phyloP scores from a whole-genome alignment of 2,329 filamentous ascomycete genomes.

The Neopestalotiopsis sp. region DNA sequence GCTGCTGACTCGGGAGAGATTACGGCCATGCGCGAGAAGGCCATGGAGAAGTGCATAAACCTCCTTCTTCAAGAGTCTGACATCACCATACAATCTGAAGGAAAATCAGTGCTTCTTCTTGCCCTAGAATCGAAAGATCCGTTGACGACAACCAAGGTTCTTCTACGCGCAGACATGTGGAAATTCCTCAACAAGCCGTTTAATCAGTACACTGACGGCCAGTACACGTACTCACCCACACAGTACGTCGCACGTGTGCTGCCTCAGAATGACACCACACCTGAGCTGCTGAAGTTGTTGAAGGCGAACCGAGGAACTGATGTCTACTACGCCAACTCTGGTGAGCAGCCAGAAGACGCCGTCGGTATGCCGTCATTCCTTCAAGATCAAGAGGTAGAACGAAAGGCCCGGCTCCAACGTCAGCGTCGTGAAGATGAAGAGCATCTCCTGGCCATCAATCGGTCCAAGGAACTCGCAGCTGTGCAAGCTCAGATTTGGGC shows the following conservation, averaged over 20 bases:
- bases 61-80: conserved; percentile 64
- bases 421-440: conserved; percentile 53
- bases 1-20: conserved; percentile 53
- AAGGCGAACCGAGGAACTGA: conserved; percentile 57
- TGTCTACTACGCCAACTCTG: conserved; percentile 58
- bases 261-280: conserved; percentile 41
- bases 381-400: conserved; percentile 53
- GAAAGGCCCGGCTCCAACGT: conserved; percentile 51
- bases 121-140: conserved; percentile 64
- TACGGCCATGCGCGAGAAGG: conserved; percentile 52
- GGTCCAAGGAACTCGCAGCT: conserved; percentile 55
- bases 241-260: conserved; percentile 62
- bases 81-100: conserved; percentile 57
- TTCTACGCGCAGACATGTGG: conserved; percentile 70
- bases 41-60: conserved; percentile 61
- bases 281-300: conserved; percentile 52
- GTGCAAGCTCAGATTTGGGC: conserved; percentile 56
- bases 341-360: conserved; percentile 58
- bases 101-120: conserved; percentile 64
- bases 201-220: conserved; percentile 58
- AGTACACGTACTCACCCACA: conserved; percentile 66
- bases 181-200: conserved; percentile 65
- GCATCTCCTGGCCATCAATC: conserved; percentile 51
- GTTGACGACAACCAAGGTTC: conserved; percentile 57
- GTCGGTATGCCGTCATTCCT: conserved; percentile 57